Conservation (phyloP, 2,329 filamentous ascomycete genomes). For the Cercospora citrullina region DNA sequence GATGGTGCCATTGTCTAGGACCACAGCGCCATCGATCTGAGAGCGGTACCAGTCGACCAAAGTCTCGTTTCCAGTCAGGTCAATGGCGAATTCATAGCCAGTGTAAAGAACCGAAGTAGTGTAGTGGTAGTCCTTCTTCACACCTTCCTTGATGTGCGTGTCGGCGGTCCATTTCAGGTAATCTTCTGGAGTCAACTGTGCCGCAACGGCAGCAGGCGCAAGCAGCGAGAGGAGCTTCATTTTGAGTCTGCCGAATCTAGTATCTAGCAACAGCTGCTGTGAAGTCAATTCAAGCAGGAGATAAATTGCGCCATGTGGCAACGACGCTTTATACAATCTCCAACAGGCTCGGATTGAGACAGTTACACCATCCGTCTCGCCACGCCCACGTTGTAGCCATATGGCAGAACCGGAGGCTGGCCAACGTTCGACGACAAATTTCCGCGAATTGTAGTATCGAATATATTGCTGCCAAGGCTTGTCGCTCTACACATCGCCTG, state of each 20-base stretch:
- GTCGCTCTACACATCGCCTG: neutral
- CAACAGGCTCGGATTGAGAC: neutral
- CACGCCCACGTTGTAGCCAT: slow-evolving; percentile 1
- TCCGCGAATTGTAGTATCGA: slow-evolving; percentile 2
- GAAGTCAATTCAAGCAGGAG: neutral
- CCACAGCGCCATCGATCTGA: slow-evolving; percentile 44
- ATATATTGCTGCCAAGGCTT: slow-evolving; percentile 14
- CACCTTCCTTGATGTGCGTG: slow-evolving; percentile 20
- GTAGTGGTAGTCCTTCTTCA: slow-evolving; percentile 25
- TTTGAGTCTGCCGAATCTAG: neutral
- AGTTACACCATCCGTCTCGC: neutral
- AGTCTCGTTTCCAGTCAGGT: slow-evolving; percentile 20
- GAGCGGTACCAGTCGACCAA: slow-evolving; percentile 27
- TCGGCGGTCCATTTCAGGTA: slow-evolving; percentile 24
- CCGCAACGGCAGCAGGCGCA: slow-evolving; percentile 4
- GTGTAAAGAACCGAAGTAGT: slow-evolving; percentile 24
- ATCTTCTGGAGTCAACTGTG: slow-evolving; percentile 19
- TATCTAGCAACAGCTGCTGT: neutral
- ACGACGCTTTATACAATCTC: neutral
- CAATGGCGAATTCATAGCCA: slow-evolving; percentile 24
- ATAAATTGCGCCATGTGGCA: slow-evolving; percentile 2
- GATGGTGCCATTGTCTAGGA: slow-evolving; percentile 52
- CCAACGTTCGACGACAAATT: neutral
- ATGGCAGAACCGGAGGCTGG: slow-evolving; percentile 5
- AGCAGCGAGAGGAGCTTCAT: slow-evolving; percentile 16